phyloP scores from a whole-genome alignment of 1,284 basidiomycete genomes.

The Ceratobasidium sp. region DNA sequence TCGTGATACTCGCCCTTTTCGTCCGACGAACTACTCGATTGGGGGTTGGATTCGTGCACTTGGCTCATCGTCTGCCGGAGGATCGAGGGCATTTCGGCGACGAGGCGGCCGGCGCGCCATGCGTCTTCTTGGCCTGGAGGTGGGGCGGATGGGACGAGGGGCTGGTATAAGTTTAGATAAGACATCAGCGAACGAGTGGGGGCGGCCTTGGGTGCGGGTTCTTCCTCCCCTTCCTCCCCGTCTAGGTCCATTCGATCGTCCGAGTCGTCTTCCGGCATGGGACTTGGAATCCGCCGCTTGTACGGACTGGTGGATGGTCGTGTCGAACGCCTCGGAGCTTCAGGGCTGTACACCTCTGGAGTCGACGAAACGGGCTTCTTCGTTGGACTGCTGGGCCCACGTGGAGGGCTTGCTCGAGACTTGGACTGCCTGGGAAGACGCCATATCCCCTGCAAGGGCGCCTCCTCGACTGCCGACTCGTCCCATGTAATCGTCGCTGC shows the following conservation, averaged over 20 bases:
- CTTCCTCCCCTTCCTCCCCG: too few species aligned
- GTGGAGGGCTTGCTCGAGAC: background rate
- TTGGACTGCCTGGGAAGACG: background rate
- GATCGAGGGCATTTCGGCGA: slow-evolving; percentile 3
- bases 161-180: background rate
- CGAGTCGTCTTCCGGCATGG: too few species aligned
- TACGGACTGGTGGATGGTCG: background rate
- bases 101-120: slow-evolving; percentile 8
- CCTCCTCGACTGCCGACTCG: background rate
- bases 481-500: background rate
- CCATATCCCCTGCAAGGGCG: background rate
- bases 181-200: too few species aligned
- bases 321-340: background rate
- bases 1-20: background rate
- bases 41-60: background rate
- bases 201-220: too few species aligned
- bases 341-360: background rate
- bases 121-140: background rate
- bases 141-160: background rate
- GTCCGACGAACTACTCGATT: background rate
- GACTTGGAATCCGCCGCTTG: background rate
- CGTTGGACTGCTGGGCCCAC: background rate
- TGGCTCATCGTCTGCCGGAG: background rate
- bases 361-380: background rate
- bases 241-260: too few species aligned